A percentile compares a stretch with the other conserved stretches of the same genome.
phyloP scores from a whole-genome alignment of 345 rosid genomes.

The sweet orange (Citrus sinensis) region DVS_A1.0 CM039169.1:23881501-23882000 shows the following conservation, averaged over 20 bases:
- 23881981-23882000: constrained; percentile 82
- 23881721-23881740: constrained; percentile 85
- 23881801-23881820: constrained; percentile 8
- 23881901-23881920: constrained; percentile 4
- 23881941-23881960: constrained; percentile 3
- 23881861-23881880: neutral
- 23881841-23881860: neutral
- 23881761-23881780: constrained; percentile 72
- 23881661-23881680: constrained; percentile 1
- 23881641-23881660: neutral
- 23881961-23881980: constrained; percentile 93
- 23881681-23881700: neutral
- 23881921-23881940: neutral
- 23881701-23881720: constrained; percentile 83
- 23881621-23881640: neutral
- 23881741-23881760: constrained; percentile 68
- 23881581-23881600: neutral
- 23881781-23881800: constrained; percentile 55
- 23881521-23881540: neutral
- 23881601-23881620: neutral
- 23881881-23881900: neutral
- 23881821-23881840: neutral
- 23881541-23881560: neutral
- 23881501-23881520: neutral
- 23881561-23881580: neutral